Conservation (phyloP, 2,329 filamentous ascomycete genomes). For the Arthrobotrys musiformis region DNA sequence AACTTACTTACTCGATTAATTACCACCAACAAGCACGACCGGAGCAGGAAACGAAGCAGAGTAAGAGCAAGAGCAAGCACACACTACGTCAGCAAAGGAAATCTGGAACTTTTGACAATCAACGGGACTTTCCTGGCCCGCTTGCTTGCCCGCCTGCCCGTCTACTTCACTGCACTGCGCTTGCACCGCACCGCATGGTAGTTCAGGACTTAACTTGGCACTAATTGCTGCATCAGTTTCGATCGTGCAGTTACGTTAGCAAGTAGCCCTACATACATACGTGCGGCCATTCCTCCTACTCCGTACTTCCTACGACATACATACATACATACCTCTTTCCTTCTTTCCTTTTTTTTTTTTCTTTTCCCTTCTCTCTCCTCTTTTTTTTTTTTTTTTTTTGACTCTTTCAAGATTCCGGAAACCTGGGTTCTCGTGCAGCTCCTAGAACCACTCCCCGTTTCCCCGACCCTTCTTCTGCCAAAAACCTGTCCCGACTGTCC, state of each 20-base stretch:
- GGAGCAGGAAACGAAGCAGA: no score
- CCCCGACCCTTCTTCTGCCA: conserved; percentile 17
- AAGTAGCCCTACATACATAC: no score
- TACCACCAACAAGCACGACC: no score
- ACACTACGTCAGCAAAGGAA: conserved; percentile 11
- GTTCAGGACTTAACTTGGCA: no score
- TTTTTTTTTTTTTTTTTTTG: background rate
- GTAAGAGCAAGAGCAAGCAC: background rate
- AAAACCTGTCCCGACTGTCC: conserved; percentile 10
- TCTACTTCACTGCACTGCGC: background rate
- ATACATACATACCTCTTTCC: background rate
- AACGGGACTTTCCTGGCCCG: background rate
- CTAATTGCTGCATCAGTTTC: conserved; percentile 35
- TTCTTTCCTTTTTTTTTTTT: no score
- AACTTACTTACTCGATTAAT: no score
- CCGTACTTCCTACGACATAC: background rate
- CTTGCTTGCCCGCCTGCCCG: background rate
- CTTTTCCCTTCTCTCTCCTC: background rate
- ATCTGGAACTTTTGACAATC: background rate
- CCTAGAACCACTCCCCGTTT: conserved; percentile 33
- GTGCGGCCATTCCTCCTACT: no score
- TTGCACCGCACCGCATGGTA: background rate
- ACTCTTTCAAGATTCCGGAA: conserved; percentile 43
- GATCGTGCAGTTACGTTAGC: background rate
- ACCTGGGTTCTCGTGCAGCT: conserved; percentile 46